Base-by-base conservation (phyloP, 768 basidiomycete species). In the Leucosporidium yakuticum region DNA sequence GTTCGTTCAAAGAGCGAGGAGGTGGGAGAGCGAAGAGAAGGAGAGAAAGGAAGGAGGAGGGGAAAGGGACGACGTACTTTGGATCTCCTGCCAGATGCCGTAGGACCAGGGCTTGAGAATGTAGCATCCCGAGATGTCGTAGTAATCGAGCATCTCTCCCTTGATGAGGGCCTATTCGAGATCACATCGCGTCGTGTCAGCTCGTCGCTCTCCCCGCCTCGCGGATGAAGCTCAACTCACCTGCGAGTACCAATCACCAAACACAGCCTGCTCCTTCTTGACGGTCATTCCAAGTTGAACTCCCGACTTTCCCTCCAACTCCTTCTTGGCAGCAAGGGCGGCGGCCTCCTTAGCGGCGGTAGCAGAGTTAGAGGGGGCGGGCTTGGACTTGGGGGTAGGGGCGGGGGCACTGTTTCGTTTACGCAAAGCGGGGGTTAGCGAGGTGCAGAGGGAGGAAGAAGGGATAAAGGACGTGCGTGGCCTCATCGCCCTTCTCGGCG, bases 131-230 rank as follows among this genome's bases (percentile, higher is more conserved):
- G 91, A 93, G 78, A 99, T 92, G 79, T 86, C 94, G 82, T 99
- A 98, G 80, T 98, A 99, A 76, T 99, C 96, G 62, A 99, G 80
- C 96, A 99, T 99, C 73, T 99, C 94, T 7, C 93, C 89, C 82
- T 97, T 97, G 80, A 97, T 82, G 69, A 99, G 82, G n/a, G 96
- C 93, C 92, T 95, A 54, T 59, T 15, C 27, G 44, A 31, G 34
- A 57, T 19, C 0, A 12, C 32, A 51, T 23, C 4, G 19, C 31
- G 29, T 55, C 20, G 8, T 12, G 12, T 54, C 21, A 23, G 53
- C 12, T 19, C 39, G 39, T n/a, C 47, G 21, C 19, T 19, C 9
- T 48, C 27, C 39, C 36, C n/a, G 3, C 36, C 36, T 44, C 17
- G 1, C 12, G n/a, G 19, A 31, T 51, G 17, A 2, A 27, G 25